Evolutionary conservation across 345 rosid species (phyloP).

Genomic region (Syzygium jambos): DNA sequence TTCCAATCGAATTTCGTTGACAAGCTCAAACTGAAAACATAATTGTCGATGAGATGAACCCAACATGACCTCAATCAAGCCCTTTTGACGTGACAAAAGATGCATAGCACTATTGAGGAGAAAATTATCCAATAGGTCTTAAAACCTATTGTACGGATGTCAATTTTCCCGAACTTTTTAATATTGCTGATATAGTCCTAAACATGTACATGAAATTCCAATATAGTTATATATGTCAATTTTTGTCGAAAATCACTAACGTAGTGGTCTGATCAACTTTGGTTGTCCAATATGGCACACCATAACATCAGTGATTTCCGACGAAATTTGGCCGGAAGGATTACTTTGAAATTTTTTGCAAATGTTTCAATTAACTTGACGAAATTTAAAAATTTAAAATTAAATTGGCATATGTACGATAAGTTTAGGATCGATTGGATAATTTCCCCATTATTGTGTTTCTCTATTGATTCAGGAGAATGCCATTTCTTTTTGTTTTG

Average conservation of each 20-base stretch:
- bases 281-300: fast-evolving
- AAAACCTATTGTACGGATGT: fast-evolving
- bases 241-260: fast-evolving
- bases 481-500: background rate
- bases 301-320: fast-evolving
- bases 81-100: too few species aligned
- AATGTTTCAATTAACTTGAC: fast-evolving
- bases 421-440: background rate
- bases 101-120: too few species aligned
- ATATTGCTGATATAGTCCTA: background rate
- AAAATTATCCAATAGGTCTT: background rate
- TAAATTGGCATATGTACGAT: fast-evolving
- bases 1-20: background rate
- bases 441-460: background rate
- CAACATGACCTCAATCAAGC: background rate
- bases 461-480: background rate
- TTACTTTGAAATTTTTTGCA: background rate
- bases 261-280: background rate
- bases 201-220: background rate
- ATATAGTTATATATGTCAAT: too few species aligned
- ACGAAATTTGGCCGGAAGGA: fast-evolving
- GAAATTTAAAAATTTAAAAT: background rate
- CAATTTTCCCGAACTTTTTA: background rate
- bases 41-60: background rate
- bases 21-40: background rate